Evolutionary conservation across 2,329 filamentous ascomycete species (phyloP).

Genomic region (Clonostachys chloroleuca): DNA sequence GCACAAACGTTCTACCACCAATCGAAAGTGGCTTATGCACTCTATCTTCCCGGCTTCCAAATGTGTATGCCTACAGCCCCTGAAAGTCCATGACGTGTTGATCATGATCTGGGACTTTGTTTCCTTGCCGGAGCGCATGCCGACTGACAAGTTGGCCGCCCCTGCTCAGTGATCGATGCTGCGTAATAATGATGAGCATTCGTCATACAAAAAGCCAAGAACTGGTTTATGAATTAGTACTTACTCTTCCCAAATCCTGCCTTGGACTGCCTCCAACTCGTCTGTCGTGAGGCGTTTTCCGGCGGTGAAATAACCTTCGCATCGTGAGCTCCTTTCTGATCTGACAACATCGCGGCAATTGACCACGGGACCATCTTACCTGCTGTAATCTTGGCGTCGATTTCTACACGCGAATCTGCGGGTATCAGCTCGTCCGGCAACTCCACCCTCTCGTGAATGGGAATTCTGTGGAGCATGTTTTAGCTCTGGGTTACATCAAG

Average conservation of each 20-base stretch:
- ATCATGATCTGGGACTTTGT: no score
- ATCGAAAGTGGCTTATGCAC: no score
- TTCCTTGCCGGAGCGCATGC: not conserved
- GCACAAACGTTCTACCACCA: no score
- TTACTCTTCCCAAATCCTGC: constrained; percentile 85
- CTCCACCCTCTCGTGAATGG: constrained; percentile 84
- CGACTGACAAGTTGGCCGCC: not conserved
- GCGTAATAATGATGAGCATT: not conserved
- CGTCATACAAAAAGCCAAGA: not conserved
- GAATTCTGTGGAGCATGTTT: constrained; percentile 50
- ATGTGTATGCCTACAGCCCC: no score
- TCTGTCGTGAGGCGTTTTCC: constrained; percentile 86
- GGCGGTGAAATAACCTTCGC: constrained; percentile 70
- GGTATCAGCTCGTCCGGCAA: constrained; percentile 94
- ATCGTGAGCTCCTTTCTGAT: not conserved
- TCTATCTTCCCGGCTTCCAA: no score
- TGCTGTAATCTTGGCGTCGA: constrained; percentile 96
- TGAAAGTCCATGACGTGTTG: no score
- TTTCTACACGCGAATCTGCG: constrained; percentile 93
- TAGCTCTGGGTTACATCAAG: not conserved
- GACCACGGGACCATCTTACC: constrained; percentile 45
- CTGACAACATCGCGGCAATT: not conserved
- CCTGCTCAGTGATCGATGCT: constrained; percentile 29
- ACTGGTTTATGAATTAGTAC: constrained; percentile 8
- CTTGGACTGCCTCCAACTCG: constrained; percentile 80